Percentiles rank a stretch among this genome's conserved stretches.
phyloP scores from a whole-genome alignment of 495 filamentous ascomycete genomes.

The Platismatia glauca region DNA sequence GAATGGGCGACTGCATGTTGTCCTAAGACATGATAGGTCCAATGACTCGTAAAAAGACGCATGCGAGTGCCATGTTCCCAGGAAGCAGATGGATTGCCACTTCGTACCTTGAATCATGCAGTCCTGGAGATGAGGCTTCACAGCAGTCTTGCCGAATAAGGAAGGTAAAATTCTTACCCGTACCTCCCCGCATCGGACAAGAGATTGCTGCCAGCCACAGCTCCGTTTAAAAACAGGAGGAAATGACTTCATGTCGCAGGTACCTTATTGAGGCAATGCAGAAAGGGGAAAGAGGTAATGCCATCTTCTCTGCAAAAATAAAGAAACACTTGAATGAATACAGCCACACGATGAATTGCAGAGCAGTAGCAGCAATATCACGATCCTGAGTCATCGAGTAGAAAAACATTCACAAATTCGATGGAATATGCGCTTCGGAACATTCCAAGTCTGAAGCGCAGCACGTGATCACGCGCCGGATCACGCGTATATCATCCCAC shows the following conservation, averaged over 20 bases:
- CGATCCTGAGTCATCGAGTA: no score
- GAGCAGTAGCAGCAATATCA: neutral
- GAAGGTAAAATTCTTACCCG: constrained; percentile 12
- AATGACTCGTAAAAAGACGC: neutral
- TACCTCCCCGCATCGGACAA: constrained; percentile 5
- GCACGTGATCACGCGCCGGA: neutral
- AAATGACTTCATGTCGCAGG: neutral
- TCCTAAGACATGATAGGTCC: neutral
- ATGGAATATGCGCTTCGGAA: no score
- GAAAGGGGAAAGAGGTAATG: neutral
- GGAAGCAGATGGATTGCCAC: neutral
- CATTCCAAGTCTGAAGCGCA: no score
- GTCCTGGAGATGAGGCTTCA: neutral
- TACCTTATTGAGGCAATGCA: neutral
- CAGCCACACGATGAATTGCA: neutral
- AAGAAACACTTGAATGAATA: neutral
- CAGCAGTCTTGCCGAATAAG: constrained; percentile 1
- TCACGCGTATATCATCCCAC: neutral
- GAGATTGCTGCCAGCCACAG: neutral
- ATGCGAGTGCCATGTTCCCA: neutral
- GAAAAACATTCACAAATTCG: no score
- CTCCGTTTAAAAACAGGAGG: neutral
- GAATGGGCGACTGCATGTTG: neutral
- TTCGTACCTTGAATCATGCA: neutral
- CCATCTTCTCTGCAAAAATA: neutral